These are phyloP conservation scores for Tetrahymena borealis DNA, from an alignment of 73 alveolate species.

Conservation along the genomic window DNA sequence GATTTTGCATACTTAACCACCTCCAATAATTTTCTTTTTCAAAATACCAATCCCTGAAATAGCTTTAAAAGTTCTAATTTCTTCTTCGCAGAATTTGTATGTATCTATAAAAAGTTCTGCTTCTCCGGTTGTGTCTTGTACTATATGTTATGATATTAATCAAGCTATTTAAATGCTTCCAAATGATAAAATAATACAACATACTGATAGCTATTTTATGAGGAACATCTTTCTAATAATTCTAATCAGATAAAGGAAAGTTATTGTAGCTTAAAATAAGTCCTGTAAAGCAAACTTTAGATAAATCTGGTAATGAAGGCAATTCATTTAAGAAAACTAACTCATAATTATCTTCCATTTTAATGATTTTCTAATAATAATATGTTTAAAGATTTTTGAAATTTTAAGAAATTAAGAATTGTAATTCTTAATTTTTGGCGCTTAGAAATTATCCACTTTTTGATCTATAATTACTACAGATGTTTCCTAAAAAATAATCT, in stretches of 20 bases:
- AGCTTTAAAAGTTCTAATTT: background rate
- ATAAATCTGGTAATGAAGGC: background rate
- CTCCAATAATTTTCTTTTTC: background rate
- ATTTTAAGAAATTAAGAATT: background rate
- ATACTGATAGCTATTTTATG: background rate
- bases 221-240: background rate
- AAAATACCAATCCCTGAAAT: background rate
- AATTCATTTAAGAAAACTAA: background rate
- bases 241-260: background rate
- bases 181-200: background rate
- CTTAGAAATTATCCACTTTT: background rate
- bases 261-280: background rate
- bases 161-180: too few species aligned
- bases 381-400: too few species aligned
- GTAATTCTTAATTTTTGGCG: background rate
- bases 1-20: background rate
- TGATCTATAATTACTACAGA: too few species aligned
- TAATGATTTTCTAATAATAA: background rate
- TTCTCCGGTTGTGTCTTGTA: background rate
- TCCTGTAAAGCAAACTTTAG: background rate
- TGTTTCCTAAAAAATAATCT: too few species aligned
- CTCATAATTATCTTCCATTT: background rate
- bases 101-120: background rate
- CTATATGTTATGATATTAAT: background rate
- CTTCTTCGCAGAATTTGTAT: background rate